phyloP scores from a whole-genome alignment of 2,329 filamentous ascomycete genomes.

The Ceratocystis huliohia region DNA sequence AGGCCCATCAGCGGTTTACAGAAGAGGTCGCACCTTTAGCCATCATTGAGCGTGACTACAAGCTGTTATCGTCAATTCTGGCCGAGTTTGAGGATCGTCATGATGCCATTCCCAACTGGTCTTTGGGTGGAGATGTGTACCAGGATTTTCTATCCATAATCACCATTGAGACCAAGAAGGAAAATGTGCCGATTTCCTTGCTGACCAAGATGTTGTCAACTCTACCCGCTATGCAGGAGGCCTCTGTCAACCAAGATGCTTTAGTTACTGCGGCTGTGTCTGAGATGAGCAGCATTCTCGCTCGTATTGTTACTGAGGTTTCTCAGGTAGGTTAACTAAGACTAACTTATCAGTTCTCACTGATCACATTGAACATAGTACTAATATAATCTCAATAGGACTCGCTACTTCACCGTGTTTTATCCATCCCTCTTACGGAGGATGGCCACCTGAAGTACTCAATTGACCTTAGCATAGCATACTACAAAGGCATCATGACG shows the following conservation, averaged over 20 bases:
- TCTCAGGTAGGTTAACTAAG: conserved; percentile 33
- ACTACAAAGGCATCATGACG: conserved; percentile 53
- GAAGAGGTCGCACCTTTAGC: conserved; percentile 68
- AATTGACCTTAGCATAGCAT: conserved; percentile 53
- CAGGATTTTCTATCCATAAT: conserved; percentile 44
- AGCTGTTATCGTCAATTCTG: conserved; percentile 54
- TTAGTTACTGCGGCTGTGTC: conserved; percentile 60
- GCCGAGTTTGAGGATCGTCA: conserved; percentile 55
- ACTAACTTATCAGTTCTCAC: too few relatives aligned
- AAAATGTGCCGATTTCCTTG: conserved; percentile 33
- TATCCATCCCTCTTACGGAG: conserved; percentile 55
- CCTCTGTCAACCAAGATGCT: conserved; percentile 28
- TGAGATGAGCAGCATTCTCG: conserved; percentile 68
- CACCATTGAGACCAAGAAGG: conserved; percentile 31
- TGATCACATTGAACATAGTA: background rate
- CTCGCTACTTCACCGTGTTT: conserved; percentile 33
- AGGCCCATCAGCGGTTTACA: conserved; percentile 75
- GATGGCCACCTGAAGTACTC: conserved; percentile 60
- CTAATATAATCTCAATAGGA: conserved; percentile 22
- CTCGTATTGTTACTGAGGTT: conserved; percentile 47
- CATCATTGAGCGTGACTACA: conserved; percentile 71
- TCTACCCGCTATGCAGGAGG: conserved; percentile 42
- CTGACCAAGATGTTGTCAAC: conserved; percentile 46
- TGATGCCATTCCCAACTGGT: conserved; percentile 57
- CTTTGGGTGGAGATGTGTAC: conserved; percentile 69